These are phyloP conservation scores for Dujonia santamariae DNA, from an alignment of 1,139 yeast genomes.

Conservation along the genomic window DNA sequence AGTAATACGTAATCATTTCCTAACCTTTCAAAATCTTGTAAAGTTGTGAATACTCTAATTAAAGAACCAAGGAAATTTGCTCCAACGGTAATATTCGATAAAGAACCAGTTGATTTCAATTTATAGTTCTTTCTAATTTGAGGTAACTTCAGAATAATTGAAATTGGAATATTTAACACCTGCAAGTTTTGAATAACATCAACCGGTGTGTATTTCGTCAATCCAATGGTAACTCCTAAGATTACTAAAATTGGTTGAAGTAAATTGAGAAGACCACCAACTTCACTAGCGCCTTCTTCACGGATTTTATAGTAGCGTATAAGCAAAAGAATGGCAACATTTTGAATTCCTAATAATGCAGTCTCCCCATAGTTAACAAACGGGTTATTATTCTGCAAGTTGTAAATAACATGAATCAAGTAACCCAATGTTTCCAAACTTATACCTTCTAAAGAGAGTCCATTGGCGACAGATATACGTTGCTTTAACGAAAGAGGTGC, in stretches of 20 bases:
- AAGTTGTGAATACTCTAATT: conserved; percentile 56
- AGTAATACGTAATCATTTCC: conserved; percentile 30
- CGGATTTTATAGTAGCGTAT: conserved; percentile 34
- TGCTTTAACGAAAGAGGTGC: conserved; percentile 25
- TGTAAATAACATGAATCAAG: conserved; percentile 41
- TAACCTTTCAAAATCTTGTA: conserved; percentile 28
- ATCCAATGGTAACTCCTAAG: conserved; percentile 25
- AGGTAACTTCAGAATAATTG: conserved; percentile 52
- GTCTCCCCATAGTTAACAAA: conserved; percentile 45
- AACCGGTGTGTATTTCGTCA: conserved; percentile 33
- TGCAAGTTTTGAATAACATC: conserved; percentile 37
- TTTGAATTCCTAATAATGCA: conserved; percentile 39
- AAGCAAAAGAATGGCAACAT: conserved; percentile 34
- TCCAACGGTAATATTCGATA: conserved; percentile 50
- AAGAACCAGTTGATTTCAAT: conserved; percentile 52
- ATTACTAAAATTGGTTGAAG: conserved; percentile 27
- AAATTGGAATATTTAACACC: conserved; percentile 51
- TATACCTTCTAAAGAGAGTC: conserved; percentile 37
- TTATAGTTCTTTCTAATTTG: conserved; percentile 49
- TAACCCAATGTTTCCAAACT: conserved; percentile 38
- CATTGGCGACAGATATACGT: conserved; percentile 33
- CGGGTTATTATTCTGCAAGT: conserved; percentile 31
- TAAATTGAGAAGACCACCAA: conserved; percentile 18
- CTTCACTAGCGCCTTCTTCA: conserved; percentile 18
- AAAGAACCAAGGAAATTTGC: conserved; percentile 56